A percentile compares a stretch with the other conserved stretches of the same genome.
phyloP scores from a whole-genome alignment of 148 eudicot genomes.

The Salicornia ramosissima region DNA sequence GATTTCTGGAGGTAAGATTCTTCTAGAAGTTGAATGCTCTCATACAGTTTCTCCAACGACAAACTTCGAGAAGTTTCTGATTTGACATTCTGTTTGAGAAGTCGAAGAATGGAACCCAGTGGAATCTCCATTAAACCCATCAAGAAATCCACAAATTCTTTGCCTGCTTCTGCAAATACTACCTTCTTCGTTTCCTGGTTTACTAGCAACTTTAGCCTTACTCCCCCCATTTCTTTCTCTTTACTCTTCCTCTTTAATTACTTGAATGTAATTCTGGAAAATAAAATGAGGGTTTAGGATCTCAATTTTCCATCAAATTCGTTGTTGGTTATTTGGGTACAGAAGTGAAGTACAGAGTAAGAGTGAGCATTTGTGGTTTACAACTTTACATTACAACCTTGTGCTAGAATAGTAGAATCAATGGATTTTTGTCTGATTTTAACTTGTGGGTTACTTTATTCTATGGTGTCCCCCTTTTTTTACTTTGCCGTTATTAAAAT shows the following conservation, averaged over 20 bases:
- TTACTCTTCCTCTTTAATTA: too few relatives aligned
- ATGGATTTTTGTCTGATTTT: slow-evolving; percentile 1
- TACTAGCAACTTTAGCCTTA: slow-evolving; percentile 6
- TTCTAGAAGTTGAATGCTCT: background rate
- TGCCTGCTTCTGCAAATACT: slow-evolving; percentile 8
- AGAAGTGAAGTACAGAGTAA: too few relatives aligned
- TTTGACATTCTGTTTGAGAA: background rate
- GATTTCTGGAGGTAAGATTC: slow-evolving; percentile 11
- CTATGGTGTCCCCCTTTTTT: too few relatives aligned
- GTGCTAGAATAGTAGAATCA: background rate
- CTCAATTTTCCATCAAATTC: too few relatives aligned
- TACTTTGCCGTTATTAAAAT: too few relatives aligned
- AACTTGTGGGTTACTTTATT: too few relatives aligned
- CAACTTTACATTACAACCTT: too few relatives aligned
- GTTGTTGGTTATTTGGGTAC: too few relatives aligned
- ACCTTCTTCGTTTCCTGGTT: slow-evolving; percentile 9
- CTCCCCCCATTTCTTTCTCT: background rate
- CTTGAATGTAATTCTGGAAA: too few relatives aligned
- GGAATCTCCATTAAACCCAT: slow-evolving; percentile 19
- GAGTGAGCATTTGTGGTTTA: too few relatives aligned
- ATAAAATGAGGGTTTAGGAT: too few relatives aligned
- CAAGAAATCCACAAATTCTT: slow-evolving; percentile 14
- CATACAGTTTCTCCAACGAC: slow-evolving; percentile 7
- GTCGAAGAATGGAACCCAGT: slow-evolving; percentile 14
- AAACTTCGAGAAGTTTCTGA: background rate